Evolutionary conservation across 257 asterid species (phyloP).

Genomic region (Voacanga thouarsii): DNA sequence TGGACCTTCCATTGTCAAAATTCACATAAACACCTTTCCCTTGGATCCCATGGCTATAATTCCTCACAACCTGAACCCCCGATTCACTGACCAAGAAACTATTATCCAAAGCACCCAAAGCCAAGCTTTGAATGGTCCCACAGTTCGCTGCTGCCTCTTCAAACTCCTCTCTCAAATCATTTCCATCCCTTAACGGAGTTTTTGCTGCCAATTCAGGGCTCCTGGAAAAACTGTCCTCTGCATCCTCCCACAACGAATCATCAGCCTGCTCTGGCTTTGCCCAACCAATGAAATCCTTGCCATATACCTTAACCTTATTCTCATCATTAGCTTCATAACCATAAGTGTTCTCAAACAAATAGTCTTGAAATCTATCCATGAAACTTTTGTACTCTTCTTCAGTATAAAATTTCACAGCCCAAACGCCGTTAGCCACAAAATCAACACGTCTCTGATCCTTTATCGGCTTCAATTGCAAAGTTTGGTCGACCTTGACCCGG

Average conservation of each 20-base stretch:
- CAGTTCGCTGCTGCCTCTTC: constrained; percentile 73
- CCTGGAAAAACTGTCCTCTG: constrained; percentile 47
- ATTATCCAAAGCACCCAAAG: constrained; percentile 89
- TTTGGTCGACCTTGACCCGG: constrained; percentile 55
- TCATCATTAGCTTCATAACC: constrained; percentile 79
- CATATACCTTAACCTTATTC: constrained; percentile 78
- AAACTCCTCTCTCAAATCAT: constrained; percentile 74
- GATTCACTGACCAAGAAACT: constrained; percentile 85
- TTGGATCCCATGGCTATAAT: constrained; percentile 81
- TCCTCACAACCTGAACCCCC: constrained; percentile 85
- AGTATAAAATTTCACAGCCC: constrained; percentile 66
- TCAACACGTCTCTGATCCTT: constrained; percentile 79
- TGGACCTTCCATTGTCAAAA: constrained; percentile 50
- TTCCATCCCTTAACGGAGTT: constrained; percentile 41
- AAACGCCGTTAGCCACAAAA: constrained; percentile 77
- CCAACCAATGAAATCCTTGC: constrained; percentile 94
- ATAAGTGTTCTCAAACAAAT: constrained; percentile 78
- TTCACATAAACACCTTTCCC: constrained; percentile 86
- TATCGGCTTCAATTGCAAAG: constrained; percentile 64
- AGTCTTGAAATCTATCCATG: constrained; percentile 53
- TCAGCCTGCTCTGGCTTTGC: constrained; percentile 86
- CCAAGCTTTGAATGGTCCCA: constrained; percentile 78
- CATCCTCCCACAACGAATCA: constrained; percentile 94
- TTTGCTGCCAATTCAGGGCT: constrained; percentile 37
- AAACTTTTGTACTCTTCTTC: constrained; percentile 57